Evolutionary conservation across 2,329 filamentous ascomycete genomes (phyloP).

Genomic region (Colletotrichum aenigma): DNA sequence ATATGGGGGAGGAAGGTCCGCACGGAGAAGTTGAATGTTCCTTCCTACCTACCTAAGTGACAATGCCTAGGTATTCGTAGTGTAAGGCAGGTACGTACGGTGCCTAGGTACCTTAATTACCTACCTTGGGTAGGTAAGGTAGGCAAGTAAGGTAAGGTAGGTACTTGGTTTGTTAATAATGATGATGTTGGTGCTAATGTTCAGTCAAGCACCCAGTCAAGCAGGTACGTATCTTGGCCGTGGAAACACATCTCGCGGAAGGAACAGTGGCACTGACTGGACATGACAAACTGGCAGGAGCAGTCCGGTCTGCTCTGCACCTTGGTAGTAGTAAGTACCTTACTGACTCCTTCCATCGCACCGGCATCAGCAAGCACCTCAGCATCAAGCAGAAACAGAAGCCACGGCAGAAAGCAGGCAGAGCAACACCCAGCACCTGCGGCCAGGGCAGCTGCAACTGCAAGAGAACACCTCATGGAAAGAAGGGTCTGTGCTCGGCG

Average conservation of each 20-base stretch:
- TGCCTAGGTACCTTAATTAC: not conserved
- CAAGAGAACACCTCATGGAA: not conserved
- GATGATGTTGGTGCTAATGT: not conserved
- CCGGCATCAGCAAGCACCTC: not conserved
- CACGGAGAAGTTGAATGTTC: not conserved
- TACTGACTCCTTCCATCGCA: not conserved
- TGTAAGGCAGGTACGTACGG: not conserved
- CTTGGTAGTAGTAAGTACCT: not conserved
- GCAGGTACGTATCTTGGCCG: not conserved
- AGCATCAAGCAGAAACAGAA: not conserved
- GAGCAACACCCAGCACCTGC: not conserved
- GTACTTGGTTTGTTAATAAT: not conserved
- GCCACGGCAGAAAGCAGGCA: not conserved
- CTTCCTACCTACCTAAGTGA: not conserved
- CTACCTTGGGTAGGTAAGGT: not conserved
- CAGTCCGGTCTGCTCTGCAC: not conserved
- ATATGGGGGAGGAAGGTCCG: not conserved
- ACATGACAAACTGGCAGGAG: not conserved
- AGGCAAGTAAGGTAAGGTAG: not conserved
- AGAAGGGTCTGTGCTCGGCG: slow-evolving; percentile 26
- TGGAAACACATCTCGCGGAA: not conserved
- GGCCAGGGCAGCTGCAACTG: not conserved
- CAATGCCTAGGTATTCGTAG: not conserved
- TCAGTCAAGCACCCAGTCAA: not conserved
- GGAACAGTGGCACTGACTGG: not conserved